Evolutionary conservation across 2,329 filamentous ascomycete genomes (phyloP).

Genomic region (Sclerotinia subarctica): DNA sequence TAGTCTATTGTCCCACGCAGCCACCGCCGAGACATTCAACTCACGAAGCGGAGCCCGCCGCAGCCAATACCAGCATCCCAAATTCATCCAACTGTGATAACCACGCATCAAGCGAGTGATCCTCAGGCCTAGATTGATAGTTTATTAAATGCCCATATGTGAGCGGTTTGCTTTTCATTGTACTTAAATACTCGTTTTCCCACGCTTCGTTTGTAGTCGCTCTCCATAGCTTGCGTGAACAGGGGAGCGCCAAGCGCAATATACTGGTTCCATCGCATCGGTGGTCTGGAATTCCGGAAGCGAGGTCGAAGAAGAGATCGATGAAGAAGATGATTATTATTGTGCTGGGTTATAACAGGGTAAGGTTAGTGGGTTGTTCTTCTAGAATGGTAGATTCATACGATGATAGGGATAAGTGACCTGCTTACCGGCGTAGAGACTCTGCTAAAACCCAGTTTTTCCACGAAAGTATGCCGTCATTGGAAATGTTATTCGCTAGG

Average conservation of each 20-base stretch:
- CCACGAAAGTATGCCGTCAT: constrained; percentile 13
- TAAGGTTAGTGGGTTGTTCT: neutral
- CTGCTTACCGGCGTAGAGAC: constrained; percentile 25
- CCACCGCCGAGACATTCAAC: no score
- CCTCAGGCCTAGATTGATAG: neutral
- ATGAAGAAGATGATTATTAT: constrained; percentile 25
- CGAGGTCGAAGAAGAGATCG: constrained; percentile 23
- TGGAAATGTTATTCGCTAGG: neutral
- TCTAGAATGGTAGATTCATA: neutral
- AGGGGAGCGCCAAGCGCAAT: constrained; percentile 21
- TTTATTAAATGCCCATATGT: constrained; percentile 26
- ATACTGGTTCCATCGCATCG: constrained; percentile 21
- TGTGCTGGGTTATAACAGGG: constrained; percentile 12
- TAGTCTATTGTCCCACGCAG: no score
- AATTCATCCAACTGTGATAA: constrained; percentile 25
- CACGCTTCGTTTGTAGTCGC: constrained; percentile 22
- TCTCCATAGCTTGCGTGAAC: constrained; percentile 23
- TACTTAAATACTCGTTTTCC: constrained; percentile 21
- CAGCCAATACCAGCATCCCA: constrained; percentile 25
- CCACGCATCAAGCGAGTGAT: constrained; percentile 24
- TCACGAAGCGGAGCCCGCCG: constrained; percentile 18
- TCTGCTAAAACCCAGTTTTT: constrained; percentile 25
- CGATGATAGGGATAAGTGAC: no score
- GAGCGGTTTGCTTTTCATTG: neutral
- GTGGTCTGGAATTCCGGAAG: neutral